Base-by-base conservation (phyloP, 129 eudicot species). In the Oenanthe sinensis region DNA sequence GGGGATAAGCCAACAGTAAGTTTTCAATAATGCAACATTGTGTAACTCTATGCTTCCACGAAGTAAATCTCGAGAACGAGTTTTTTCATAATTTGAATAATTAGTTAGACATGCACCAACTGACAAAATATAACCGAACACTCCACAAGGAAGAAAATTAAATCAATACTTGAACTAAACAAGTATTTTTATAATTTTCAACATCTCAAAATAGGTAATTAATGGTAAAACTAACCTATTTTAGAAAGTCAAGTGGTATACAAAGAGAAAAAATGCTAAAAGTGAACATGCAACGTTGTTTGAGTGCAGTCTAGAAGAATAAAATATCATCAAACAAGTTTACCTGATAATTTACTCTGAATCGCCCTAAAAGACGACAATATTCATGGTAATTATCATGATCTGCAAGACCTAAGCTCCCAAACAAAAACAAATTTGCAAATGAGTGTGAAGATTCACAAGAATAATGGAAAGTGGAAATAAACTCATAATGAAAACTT, bases 351-450 rank as follows among this genome's bases (percentile, higher is more conserved):
- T 89, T 91, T 63, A 92, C 85, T 83, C 92, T 90, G 87, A 95
- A 95, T 54, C 98, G 96, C 84, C 98, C 98, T 78, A 95, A 96
- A 79, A 95, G 92, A 30, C 98, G 98, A 74, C 98, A 95, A 82
- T 88, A 95, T 80, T 91, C 98, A 71, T 95, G 98, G 84, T 95
- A 95, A 86, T 95, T 95, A 79, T 95, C 98, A 86, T 95, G 97
- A 80, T 87, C 91, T 80, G 94, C 96, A 82, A 95, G 92, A 84
- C 98, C 98, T 95, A 80, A 71, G 77, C 79, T 49, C 81, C 72
- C 68, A 45, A 46, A 78, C 68, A 81, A 63, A 65, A 48, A 81
- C 75, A 83, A 71, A 77, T 58, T 77, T 78, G 75, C 54, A 7
- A 28, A 49, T 22, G 24, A 58, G 68, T 17, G 50, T 46, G 72